These are phyloP conservation scores for Trichomonas vaginalis DNA, from an alignment of 208 protist species.

Conservation along the genomic window DNA sequence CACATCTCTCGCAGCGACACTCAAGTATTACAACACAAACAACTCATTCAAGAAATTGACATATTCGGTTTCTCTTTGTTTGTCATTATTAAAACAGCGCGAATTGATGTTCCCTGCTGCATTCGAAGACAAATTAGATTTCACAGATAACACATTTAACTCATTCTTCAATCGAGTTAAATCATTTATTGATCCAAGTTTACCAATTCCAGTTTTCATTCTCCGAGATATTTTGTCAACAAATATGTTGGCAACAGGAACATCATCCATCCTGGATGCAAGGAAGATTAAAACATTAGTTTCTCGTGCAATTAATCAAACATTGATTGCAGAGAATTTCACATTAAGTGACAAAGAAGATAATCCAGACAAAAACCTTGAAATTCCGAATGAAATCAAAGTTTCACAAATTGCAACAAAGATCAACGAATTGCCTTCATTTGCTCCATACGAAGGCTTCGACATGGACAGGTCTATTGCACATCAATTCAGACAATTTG, in stretches of 20 bases:
- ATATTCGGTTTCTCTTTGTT: not conserved
- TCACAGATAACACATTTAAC: not conserved
- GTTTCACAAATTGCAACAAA: not conserved
- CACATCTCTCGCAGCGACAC: not conserved
- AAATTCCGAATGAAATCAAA: not conserved
- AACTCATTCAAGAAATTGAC: not conserved
- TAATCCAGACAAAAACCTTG: not conserved
- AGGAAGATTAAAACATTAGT: not conserved
- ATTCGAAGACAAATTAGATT: not conserved
- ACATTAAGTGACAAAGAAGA: not conserved
- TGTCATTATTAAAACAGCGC: not conserved
- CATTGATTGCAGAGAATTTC: not conserved
- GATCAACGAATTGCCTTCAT: not conserved
- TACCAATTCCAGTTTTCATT: not conserved
- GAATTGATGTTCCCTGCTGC: not conserved
- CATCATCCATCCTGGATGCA: not conserved
- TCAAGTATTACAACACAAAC: not conserved
- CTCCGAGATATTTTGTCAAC: not conserved
- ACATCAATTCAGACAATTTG: not conserved
- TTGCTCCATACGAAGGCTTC: not conserved
- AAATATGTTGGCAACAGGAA: not conserved
- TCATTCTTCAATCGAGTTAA: not conserved
- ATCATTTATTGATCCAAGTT: not conserved
- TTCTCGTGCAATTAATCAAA: not conserved
- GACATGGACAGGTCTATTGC: not conserved